A percentile compares a stretch with the other conserved stretches of the same genome.
Conservation (phyloP, 1,284 basidiomycete genomes). For the Athelia sp. region DNA sequence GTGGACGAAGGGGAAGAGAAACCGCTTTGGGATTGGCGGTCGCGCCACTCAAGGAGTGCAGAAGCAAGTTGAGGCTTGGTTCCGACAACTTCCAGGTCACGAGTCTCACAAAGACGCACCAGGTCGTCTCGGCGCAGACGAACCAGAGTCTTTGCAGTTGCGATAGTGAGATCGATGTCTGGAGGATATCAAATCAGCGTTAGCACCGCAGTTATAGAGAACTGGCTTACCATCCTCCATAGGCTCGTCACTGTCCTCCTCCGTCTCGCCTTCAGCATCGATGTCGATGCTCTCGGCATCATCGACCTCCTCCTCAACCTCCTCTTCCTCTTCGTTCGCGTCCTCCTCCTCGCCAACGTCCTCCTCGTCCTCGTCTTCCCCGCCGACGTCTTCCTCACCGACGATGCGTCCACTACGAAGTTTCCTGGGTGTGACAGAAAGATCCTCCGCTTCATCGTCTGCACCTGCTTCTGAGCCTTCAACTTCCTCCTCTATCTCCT, state of each 20-base stretch:
- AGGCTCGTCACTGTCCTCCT: constrained; percentile 42
- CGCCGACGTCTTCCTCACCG: constrained; percentile 57
- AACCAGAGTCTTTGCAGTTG: constrained; percentile 77
- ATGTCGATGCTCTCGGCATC: constrained; percentile 28
- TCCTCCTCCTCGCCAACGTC: constrained; percentile 23
- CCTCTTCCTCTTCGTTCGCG: constrained; percentile 38
- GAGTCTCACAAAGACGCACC: constrained; percentile 80
- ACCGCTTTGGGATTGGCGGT: constrained; percentile 47
- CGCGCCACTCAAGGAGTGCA: constrained; percentile 84
- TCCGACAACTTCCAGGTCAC: constrained; percentile 74
- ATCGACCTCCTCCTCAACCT: constrained; percentile 28
- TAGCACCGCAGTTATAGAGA: constrained; percentile 14
- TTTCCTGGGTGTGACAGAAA: constrained; percentile 46
- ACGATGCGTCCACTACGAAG: constrained; percentile 71
- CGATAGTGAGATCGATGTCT: constrained; percentile 61
- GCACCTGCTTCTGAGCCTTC: constrained; percentile 30
- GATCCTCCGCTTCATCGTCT: constrained; percentile 30
- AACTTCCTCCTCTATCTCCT: constrained; percentile 24
- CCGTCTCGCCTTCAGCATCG: constrained; percentile 38
- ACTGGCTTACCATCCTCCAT: constrained; percentile 60
- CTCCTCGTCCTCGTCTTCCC: constrained; percentile 33
- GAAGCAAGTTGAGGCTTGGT: constrained; percentile 90
- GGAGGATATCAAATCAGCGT: background rate
- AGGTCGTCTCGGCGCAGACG: constrained; percentile 84
- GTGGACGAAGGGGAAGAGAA: constrained; percentile 63